These are phyloP conservation scores for Aspergillus melleus DNA, from an alignment of 2,329 filamentous ascomycete genomes.

Conservation along the genomic window DNA sequence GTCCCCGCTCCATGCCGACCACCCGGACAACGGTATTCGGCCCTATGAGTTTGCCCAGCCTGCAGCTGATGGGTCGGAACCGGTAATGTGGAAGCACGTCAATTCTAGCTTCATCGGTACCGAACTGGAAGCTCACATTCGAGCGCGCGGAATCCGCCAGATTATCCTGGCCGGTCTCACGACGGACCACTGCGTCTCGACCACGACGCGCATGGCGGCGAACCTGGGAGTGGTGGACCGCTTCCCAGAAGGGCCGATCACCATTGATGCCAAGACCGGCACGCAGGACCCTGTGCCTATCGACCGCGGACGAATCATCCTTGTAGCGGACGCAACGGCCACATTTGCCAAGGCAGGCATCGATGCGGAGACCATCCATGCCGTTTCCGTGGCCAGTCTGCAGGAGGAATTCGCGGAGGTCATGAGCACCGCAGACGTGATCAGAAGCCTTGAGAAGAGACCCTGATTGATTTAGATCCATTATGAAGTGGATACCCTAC, in stretches of 20 bases:
- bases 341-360: slow-evolving; percentile 45
- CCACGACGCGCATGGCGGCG: slow-evolving; percentile 49
- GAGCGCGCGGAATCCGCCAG: slow-evolving; percentile 35
- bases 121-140: slow-evolving; percentile 40
- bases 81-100: slow-evolving; percentile 45
- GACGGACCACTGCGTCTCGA: slow-evolving; percentile 54
- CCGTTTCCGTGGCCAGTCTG: slow-evolving; percentile 47
- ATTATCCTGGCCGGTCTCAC: slow-evolving; percentile 47
- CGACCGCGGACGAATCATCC: slow-evolving; percentile 38
- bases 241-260: slow-evolving; percentile 16
- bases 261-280: slow-evolving; percentile 6
- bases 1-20: slow-evolving; percentile 40
- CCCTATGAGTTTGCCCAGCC: slow-evolving; percentile 34
- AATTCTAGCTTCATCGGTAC: slow-evolving; percentile 52
- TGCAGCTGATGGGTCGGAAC: slow-evolving; percentile 34
- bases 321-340: slow-evolving; percentile 50
- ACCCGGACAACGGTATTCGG: slow-evolving; percentile 26
- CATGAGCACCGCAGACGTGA: slow-evolving; percentile 37
- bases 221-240: slow-evolving; percentile 47
- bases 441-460: slow-evolving; percentile 23
- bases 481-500: slow-evolving; percentile 1
- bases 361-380: slow-evolving; percentile 50
- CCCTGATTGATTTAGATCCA: not conserved
- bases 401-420: slow-evolving; percentile 49
- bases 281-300: slow-evolving; percentile 18